Percentiles rank a stretch among this genome's conserved stretches.
These are phyloP conservation scores for Amanita subjunquillea DNA, from an alignment of 768 basidiomycete genomes.

Conservation along the genomic window DNA sequence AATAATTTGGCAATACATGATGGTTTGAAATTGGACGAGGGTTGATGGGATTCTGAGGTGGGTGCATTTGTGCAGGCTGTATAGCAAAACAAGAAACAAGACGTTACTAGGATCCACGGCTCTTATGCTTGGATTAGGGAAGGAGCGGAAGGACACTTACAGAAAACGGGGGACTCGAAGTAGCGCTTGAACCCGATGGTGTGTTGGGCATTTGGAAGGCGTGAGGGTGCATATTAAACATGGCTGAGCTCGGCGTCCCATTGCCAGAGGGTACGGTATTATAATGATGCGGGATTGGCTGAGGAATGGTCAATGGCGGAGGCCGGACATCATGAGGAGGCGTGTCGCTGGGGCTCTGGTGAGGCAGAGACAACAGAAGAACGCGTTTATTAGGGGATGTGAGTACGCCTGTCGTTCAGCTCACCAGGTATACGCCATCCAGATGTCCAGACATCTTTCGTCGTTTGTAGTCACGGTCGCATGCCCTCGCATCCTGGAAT, in stretches of 20 bases:
- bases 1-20: constrained; percentile 28
- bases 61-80: constrained; percentile 64
- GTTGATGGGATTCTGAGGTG: constrained; percentile 37
- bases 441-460: constrained; percentile 40
- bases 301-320: constrained; percentile 56
- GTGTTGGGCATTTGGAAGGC: constrained; percentile 62
- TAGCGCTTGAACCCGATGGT: constrained; percentile 61
- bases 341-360: constrained; percentile 36
- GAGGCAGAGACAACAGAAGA: background rate
- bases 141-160: constrained; percentile 53
- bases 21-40: constrained; percentile 35
- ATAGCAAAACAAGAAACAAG: constrained; percentile 25
- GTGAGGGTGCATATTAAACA: constrained; percentile 45
- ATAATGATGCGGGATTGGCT: constrained; percentile 34
- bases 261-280: constrained; percentile 14
- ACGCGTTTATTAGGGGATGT: background rate
- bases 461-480: constrained; percentile 53
- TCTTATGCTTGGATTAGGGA: constrained; percentile 17
- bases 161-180: constrained; percentile 79
- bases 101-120: constrained; percentile 48
- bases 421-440: constrained; percentile 48
- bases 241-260: constrained; percentile 23
- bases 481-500: constrained; percentile 37
- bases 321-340: constrained; percentile 38
- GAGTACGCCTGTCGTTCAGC: constrained; percentile 5